Conservation (phyloP, 495 filamentous ascomycete genomes). For the Gamarada debralockiae region DNA sequence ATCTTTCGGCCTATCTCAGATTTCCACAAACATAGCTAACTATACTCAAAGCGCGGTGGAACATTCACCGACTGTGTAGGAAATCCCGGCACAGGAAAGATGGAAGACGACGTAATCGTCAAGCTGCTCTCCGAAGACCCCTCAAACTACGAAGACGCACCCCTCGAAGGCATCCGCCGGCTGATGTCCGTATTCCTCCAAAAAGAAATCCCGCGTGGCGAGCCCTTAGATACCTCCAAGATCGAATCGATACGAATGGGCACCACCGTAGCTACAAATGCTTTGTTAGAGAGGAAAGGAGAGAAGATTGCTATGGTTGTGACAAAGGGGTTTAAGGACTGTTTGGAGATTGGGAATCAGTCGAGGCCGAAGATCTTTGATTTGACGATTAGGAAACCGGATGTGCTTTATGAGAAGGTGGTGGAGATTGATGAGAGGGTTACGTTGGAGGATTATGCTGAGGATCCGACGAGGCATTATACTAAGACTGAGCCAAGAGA, state of each 20-base stretch:
- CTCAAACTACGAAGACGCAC: slow-evolving; percentile 82
- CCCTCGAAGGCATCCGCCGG: slow-evolving; percentile 86
- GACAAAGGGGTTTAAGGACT: slow-evolving; percentile 91
- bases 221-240: slow-evolving; percentile 75
- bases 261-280: slow-evolving; percentile 86
- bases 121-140: slow-evolving; percentile 92
- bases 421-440: slow-evolving; percentile 80
- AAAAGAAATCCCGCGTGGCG: slow-evolving; percentile 71
- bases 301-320: slow-evolving; percentile 88
- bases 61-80: slow-evolving; percentile 73
- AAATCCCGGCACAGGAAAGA: slow-evolving; percentile 52
- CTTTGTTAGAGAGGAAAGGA: slow-evolving; percentile 87
- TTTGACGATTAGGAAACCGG: slow-evolving; percentile 72
- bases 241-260: slow-evolving; percentile 89
- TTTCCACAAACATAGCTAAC: not conserved
- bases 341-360: slow-evolving; percentile 84
- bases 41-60: slow-evolving; percentile 50
- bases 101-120: slow-evolving; percentile 71
- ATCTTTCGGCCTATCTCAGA: too few relatives aligned
- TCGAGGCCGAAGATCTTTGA: slow-evolving; percentile 82
- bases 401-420: slow-evolving; percentile 71
- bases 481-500: slow-evolving; percentile 46
- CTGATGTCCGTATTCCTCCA: slow-evolving; percentile 78
- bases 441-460: slow-evolving; percentile 84
- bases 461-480: slow-evolving; percentile 61